These are phyloP conservation scores for Xerocomus brunneocitrinus DNA, from an alignment of 768 basidiomycete genomes.

Conservation along the genomic window DNA sequence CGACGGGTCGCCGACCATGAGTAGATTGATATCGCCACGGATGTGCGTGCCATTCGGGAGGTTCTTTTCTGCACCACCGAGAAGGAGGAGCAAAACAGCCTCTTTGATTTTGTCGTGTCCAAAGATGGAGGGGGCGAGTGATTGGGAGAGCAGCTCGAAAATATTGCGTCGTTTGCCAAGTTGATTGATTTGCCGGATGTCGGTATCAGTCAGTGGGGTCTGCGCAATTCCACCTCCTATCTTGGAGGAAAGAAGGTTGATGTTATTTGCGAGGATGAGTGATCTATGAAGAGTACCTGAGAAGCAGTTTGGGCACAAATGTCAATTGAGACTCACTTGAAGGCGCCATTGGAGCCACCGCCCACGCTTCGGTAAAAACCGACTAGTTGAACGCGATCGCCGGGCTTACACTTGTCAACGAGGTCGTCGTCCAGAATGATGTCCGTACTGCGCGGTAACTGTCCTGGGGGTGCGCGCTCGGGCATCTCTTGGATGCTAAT, in stretches of 20 bases:
- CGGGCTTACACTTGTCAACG: slow-evolving; percentile 96
- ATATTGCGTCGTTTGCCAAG: slow-evolving; percentile 83
- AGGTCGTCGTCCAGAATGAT: slow-evolving; percentile 94
- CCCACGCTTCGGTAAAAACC: slow-evolving; percentile 94
- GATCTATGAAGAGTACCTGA: slow-evolving; percentile 51
- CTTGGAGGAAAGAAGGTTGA: slow-evolving; percentile 92
- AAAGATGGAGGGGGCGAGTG: slow-evolving; percentile 95
- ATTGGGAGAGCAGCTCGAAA: slow-evolving; percentile 85
- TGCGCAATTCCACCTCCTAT: slow-evolving; percentile 94
- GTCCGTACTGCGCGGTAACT: slow-evolving; percentile 93
- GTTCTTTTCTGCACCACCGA: slow-evolving; percentile 98
- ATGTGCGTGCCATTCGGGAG: slow-evolving; percentile 96
- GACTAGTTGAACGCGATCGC: slow-evolving; percentile 94
- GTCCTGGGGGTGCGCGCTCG: slow-evolving; percentile 95
- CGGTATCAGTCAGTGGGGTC: slow-evolving; percentile 84
- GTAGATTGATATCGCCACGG: slow-evolving; percentile 97
- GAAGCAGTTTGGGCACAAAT: slow-evolving; percentile 4
- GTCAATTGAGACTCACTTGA: slow-evolving; percentile 61
- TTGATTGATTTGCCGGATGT: slow-evolving; percentile 95
- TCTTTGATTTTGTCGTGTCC: slow-evolving; percentile 96
- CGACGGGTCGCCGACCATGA: slow-evolving; percentile 99
- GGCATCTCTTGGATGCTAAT: slow-evolving; percentile 99
- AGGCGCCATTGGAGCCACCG: slow-evolving; percentile 85
- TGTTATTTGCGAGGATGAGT: slow-evolving; percentile 89
- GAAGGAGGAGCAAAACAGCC: slow-evolving; percentile 85